Base-by-base conservation (phyloP, 2,329 filamentous ascomycete species). In the Colletotrichum tofieldiae region DNA sequence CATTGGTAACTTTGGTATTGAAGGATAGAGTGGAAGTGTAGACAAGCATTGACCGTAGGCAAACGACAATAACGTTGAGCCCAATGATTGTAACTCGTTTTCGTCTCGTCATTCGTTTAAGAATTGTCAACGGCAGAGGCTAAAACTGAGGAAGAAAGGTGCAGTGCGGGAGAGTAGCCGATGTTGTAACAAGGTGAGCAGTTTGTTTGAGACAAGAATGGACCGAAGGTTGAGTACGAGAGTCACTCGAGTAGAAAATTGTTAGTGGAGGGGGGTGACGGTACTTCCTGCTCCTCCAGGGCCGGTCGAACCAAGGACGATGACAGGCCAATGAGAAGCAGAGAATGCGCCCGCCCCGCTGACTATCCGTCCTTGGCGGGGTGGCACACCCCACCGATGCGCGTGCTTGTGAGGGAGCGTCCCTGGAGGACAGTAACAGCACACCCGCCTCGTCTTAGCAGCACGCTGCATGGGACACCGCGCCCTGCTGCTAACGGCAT, bases 331-430 rank as follows among this genome's bases (percentile, higher is more conserved):
- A 71, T 73, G 3, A 67, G 32, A 29, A 37, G 16, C 6, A 20
- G 12, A 2, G 14, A 7, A 14, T 1, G 9, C 4, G 9, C 11
- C 18, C 12, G 9, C 47, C 35, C 55, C 47, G 49, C 54, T 37
- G 39, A 37, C 41, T 45, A 63, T 63, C 65, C 68, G 45, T 59
- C 51, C 71, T 71, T 66, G 67, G 71, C 66, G 26, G 39, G 23
- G 60, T 65, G 56, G 41, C 60, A 71, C 45, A 56, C 71, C 55
- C 67, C 61, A 71, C 67, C 35, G 18, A 45, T 71, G 66, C 39
- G 66, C 59, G 45, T n/a, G 52, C 51, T 71, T 65, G 23, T 18
- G 16, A 43, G 26, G 45, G 54, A 39, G n/a, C 5, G 52, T 54
- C 45, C 70, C 23, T 55, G 51, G 23, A 32, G 35, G 32, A 45